Evolutionary conservation across 768 basidiomycete species (phyloP).

Genomic region (Phanerochaete sordida): DNA sequence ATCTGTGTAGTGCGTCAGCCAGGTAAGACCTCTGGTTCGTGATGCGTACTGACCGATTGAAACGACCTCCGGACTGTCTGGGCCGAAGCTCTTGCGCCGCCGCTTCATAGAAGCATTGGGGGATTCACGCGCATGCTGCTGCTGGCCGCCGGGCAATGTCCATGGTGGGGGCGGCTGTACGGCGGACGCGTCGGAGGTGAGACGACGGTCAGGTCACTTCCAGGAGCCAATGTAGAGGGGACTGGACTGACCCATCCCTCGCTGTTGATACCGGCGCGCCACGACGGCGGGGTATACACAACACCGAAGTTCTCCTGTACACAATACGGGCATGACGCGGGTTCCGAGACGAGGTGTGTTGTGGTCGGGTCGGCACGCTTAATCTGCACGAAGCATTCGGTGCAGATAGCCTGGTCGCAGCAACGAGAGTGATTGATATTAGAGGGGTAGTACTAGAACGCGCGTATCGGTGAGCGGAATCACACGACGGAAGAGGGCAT

Average conservation of each 20-base stretch:
- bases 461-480: not conserved
- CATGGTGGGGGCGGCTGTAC: slow-evolving; percentile 39
- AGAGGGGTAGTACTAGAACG: slow-evolving; percentile 84
- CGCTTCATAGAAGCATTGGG: slow-evolving; percentile 40
- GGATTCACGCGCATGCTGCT: not conserved
- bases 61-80: slow-evolving; percentile 86
- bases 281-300: slow-evolving; percentile 77
- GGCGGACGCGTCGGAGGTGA: slow-evolving; percentile 9
- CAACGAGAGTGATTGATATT: slow-evolving; percentile 98
- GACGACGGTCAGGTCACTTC: not conserved
- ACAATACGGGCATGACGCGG: slow-evolving; percentile 96
- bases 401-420: slow-evolving; percentile 98
- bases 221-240: not conserved
- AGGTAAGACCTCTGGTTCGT: not conserved
- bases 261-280: slow-evolving; percentile 77
- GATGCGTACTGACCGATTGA: slow-evolving; percentile 65
- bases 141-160: slow-evolving; percentile 24
- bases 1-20: slow-evolving; percentile 46
- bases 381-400: slow-evolving; percentile 99
- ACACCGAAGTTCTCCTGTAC: slow-evolving; percentile 97
- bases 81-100: slow-evolving; percentile 85
- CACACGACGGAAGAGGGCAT: slow-evolving; percentile 14
- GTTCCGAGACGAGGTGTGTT: slow-evolving; percentile 94
- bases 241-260: slow-evolving; percentile 67
- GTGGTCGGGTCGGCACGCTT: slow-evolving; percentile 93